Base-by-base conservation (phyloP, 75 land plant species). In the Picea glauca region DNA sequence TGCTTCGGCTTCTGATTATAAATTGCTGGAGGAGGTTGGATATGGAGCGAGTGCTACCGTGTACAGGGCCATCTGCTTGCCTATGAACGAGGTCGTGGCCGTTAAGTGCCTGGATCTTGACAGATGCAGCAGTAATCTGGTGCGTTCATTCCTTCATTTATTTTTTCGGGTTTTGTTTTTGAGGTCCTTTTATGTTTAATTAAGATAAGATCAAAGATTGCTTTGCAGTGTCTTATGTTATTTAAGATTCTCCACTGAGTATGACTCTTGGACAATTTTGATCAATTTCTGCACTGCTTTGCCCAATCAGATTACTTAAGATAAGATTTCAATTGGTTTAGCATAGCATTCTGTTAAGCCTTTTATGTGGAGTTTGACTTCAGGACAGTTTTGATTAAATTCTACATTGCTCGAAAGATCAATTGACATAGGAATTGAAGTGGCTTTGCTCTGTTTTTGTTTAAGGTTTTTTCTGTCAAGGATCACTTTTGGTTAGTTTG, bases 31-130 rank as follows among this genome's bases (percentile, higher is more conserved):
- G 87, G 99, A 97, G 89, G 90, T 95, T 23, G 99, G 99, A 18
- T 84, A 88, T 76, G 99, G 99, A 50, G 99, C 95, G 18, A 95
- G 96, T 81, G 98, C 99, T 3, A 88, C 87, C 15, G 98, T 97
- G n/a, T 95, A 87, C 73, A 76, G 98, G 72, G 99, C 96, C 75
- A 85, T 89, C 81, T 91, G 91, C 76, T 62, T 91, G 58, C 93
- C 98, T 40, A 79, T 76, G 79, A 97, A 95, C 72, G 98, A 95
- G 33, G 88, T 93, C 61, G 99, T 97, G 20, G 99, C 99, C 26
- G 87, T 97, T 82, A 97, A 97, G 86, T 91, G 92, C 82, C 87
- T 97, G 86, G 98, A 97, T 88, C 90, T 97, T 60, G 98, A 97
- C 74, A 92, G 95, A 58, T 97, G 98, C 88, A 91, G 82, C 75